Percentiles rank a stretch among this genome's conserved stretches.
Evolutionary conservation across 1,284 basidiomycete species (phyloP).

Genomic region (Ganoderma lucidum): DNA sequence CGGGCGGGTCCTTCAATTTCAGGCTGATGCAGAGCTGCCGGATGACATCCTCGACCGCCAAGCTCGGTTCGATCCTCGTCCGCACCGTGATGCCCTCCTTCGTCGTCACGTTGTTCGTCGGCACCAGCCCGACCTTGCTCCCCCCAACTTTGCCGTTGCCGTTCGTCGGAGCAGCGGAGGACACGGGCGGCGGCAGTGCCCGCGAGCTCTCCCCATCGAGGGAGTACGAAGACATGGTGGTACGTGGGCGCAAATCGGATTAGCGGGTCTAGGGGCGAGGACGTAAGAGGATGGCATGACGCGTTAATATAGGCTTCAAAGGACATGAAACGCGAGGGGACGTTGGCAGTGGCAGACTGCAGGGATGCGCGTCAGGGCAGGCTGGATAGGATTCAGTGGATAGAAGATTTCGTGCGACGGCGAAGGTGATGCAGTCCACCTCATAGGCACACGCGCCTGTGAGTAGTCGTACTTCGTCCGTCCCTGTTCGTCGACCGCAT

Average conservation of each 20-base stretch:
- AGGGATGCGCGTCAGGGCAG: constrained; percentile 14
- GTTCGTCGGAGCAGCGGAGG: constrained; percentile 30
- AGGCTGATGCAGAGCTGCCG: constrained; percentile 83
- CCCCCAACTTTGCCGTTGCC: constrained; percentile 45
- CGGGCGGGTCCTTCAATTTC: constrained; percentile 83
- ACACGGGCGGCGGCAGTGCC: constrained; percentile 19
- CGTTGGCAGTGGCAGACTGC: constrained; percentile 1
- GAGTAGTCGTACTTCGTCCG: neutral
- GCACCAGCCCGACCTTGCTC: constrained; percentile 59
- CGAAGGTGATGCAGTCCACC: constrained; percentile 16
- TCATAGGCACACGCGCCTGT: neutral
- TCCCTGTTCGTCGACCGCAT: neutral
- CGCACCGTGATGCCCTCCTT: constrained; percentile 77
- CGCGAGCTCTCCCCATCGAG: constrained; percentile 30
- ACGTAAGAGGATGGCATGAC: neutral
- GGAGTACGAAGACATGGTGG: constrained; percentile 25
- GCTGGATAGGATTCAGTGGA: constrained; percentile 9
- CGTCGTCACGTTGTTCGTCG: constrained; percentile 83
- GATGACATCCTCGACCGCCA: constrained; percentile 82
- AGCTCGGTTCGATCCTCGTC: constrained; percentile 81
- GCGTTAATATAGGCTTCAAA: constrained; percentile 21
- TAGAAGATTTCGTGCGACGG: constrained; percentile 20
- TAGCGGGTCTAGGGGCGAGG: constrained; percentile 10
- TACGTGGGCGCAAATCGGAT: neutral
- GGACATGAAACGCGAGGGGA: constrained; percentile 12